Percentiles rank a stretch among this genome's conserved stretches.
These are phyloP conservation scores for Cynanchum wilfordii DNA, from an alignment of 257 asterid genomes.

Conservation along the genomic window DNA sequence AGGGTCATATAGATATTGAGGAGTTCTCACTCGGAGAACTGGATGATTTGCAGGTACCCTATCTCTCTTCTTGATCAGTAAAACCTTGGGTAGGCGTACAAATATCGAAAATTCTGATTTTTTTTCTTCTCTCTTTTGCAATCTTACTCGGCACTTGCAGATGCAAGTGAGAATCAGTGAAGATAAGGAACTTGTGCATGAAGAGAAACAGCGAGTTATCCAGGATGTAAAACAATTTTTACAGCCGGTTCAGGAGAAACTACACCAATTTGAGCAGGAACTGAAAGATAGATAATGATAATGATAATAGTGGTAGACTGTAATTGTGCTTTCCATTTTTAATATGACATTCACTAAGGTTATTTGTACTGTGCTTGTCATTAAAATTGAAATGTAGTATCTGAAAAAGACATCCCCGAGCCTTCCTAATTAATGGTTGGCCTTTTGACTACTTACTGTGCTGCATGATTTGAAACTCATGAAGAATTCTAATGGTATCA, in stretches of 20 bases:
- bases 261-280: constrained; percentile 70
- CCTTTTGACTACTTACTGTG: background rate
- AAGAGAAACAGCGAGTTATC: constrained; percentile 49
- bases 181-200: constrained; percentile 48
- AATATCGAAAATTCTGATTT: no score
- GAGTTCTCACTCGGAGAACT: constrained; percentile 94
- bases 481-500: background rate
- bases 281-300: constrained; percentile 53
- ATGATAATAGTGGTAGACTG: no score
- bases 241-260: constrained; percentile 61
- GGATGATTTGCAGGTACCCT: constrained; percentile 82
- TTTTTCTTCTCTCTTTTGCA: background rate
- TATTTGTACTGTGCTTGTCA: background rate
- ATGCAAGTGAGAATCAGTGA: constrained; percentile 59
- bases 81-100: background rate
- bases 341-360: background rate
- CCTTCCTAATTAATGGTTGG: background rate
- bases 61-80: background rate
- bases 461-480: background rate
- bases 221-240: constrained; percentile 50
- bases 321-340: no score
- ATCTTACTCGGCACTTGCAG: constrained; percentile 23
- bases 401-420: background rate
- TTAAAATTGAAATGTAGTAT: background rate
- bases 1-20: constrained; percentile 62